A percentile compares a stretch with the other conserved stretches of the same genome.
Evolutionary conservation across 2,329 filamentous ascomycete genomes (phyloP).

Genomic region (Zalaria sp.): DNA sequence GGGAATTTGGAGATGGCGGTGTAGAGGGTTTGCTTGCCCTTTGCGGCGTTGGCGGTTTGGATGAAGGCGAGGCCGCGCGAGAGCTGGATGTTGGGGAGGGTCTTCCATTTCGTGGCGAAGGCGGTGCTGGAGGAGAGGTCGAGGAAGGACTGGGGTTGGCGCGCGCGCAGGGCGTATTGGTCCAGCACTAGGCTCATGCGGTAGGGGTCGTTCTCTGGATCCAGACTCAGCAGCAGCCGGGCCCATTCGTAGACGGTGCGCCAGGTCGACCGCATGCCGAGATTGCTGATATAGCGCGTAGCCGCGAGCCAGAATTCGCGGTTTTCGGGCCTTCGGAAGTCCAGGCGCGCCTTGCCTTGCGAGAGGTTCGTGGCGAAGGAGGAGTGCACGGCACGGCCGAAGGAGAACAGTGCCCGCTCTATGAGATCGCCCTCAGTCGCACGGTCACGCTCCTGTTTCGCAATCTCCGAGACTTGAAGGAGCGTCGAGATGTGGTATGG

Average conservation of each 20-base stretch:
- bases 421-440: slow-evolving; percentile 74
- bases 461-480: slow-evolving; percentile 85
- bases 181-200: slow-evolving; percentile 70
- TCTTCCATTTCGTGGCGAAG: slow-evolving; percentile 34
- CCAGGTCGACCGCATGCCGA: slow-evolving; percentile 85
- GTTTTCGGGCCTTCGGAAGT: slow-evolving; percentile 74
- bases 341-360: slow-evolving; percentile 64
- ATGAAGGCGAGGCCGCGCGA: slow-evolving; percentile 64
- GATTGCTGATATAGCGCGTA: slow-evolving; percentile 74
- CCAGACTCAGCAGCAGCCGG: slow-evolving; percentile 65
- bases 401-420: slow-evolving; percentile 82
- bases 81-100: slow-evolving; percentile 58
- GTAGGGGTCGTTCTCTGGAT: slow-evolving; percentile 65
- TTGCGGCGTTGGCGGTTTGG: slow-evolving; percentile 50
- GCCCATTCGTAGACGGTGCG: slow-evolving; percentile 89
- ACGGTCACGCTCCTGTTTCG: slow-evolving; percentile 81
- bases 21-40: slow-evolving; percentile 50
- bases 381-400: slow-evolving; percentile 77
- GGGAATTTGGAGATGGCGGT: slow-evolving; percentile 60
- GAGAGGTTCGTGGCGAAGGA: slow-evolving; percentile 65
- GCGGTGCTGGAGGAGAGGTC: slow-evolving; percentile 45
- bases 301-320: slow-evolving; percentile 83
- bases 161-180: slow-evolving; percentile 67
- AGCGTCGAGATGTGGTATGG: slow-evolving; percentile 88
- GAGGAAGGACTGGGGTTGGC: slow-evolving; percentile 63